Base-by-base conservation (phyloP, 1,284 basidiomycete genomes). In the Rhodotorula sp. region DNA sequence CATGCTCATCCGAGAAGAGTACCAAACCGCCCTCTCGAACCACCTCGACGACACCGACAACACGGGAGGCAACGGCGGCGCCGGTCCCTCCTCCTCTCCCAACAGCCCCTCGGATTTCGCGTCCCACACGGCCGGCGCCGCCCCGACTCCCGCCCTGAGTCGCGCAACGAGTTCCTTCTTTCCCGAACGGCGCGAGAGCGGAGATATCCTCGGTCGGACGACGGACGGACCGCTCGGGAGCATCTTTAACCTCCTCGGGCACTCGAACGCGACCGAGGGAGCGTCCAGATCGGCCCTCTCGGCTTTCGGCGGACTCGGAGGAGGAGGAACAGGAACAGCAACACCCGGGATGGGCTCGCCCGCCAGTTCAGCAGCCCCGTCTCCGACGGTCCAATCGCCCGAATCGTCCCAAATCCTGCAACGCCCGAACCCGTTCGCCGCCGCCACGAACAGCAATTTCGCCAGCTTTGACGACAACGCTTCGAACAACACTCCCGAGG, bases 1-100 rank as follows among this genome's bases (percentile, higher is more conserved):
- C 48, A 92, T 94, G 79, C 90, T 97, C 79, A 90, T 98, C 72
- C 87, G 93, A 62, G 96, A 99, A 83, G 96, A 99, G 80, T 94
- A 93, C 81, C 85, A 89, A 72, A 82, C 81, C 12, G 81, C 81
- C 0, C 70, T 76, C 46, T 58, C 69, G 31, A 72, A 76, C 58
- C 69, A 70, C 59, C 67, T 76, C 57, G 65, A 62, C 59, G 63
- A 64, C 26, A 52, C 61, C 29, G 47, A 59, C 18, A 21, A 54
- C 39, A 49, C 67, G 10, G 65, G 65, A 20, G 54, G 57, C 14
- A 51, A 48, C 43, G 31, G 23, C 26, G 26, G 26, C 54, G 26
- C 54, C 14, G 29, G 26, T 29, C 54, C 54, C 14, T 26, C n/a
- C 54, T 29, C 26, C 54, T 29, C 16, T 6, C 16, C 26, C 54